Conservation (phyloP, 2,329 filamentous ascomycete species). For the Aspergillus novoparasiticus region DNA sequence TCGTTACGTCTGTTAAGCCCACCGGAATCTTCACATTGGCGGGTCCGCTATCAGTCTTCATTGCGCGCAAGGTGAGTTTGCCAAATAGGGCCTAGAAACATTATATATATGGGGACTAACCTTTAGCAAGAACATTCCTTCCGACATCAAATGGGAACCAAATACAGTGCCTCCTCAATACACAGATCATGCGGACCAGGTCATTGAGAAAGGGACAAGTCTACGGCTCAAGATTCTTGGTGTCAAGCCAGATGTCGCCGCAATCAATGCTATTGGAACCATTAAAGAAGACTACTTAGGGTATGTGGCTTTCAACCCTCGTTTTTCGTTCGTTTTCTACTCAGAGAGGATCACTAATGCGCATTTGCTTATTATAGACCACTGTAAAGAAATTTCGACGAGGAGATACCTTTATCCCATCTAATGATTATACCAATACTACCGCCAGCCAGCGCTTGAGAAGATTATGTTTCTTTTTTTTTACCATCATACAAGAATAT, state of each 20-base stretch:
- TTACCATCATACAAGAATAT: slow-evolving; percentile 3
- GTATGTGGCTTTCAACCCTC: slow-evolving; percentile 31
- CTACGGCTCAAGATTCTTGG: slow-evolving; percentile 94
- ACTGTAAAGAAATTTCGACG: slow-evolving; percentile 30
- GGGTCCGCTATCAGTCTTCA: slow-evolving; percentile 52
- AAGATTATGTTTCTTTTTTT: slow-evolving; percentile 6
- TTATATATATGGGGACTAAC: slow-evolving; percentile 19
- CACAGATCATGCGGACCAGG: slow-evolving; percentile 90
- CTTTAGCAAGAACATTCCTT: slow-evolving; percentile 64
- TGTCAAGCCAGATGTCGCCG: slow-evolving; percentile 86
- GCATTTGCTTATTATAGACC: slow-evolving; percentile 24
- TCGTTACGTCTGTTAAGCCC: slow-evolving; percentile 87
- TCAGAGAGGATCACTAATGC: slow-evolving; percentile 16
- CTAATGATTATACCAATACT: slow-evolving; percentile 19
- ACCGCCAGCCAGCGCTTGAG: slow-evolving; percentile 7
- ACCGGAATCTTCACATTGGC: slow-evolving; percentile 73
- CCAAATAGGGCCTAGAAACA: slow-evolving; percentile 13
- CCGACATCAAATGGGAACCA: slow-evolving; percentile 89
- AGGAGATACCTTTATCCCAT: slow-evolving; percentile 23
- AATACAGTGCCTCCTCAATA: slow-evolving; percentile 97
- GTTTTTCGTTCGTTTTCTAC: not conserved
- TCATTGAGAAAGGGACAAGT: slow-evolving; percentile 91
- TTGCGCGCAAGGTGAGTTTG: slow-evolving; percentile 68
- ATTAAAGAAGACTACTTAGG: slow-evolving; percentile 75
- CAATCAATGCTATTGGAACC: slow-evolving; percentile 95